Evolutionary conservation across 2,329 filamentous ascomycete species (phyloP), one percentile per base, ranked within the genome.

Genomic region (Penicillium rolfsii): DNA sequence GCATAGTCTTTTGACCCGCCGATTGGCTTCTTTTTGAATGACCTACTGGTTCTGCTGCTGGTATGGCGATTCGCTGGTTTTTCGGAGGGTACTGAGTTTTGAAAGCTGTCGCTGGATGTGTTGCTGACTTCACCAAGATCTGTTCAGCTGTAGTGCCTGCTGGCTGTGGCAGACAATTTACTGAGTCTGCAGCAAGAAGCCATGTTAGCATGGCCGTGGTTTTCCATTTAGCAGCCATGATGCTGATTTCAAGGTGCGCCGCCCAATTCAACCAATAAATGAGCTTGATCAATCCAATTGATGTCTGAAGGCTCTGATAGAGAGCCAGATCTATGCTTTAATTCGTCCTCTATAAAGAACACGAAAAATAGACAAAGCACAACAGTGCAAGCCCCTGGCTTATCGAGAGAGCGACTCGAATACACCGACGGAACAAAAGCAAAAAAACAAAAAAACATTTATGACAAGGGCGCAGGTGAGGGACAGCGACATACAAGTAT

Each of bases 41-140:
- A 71, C 75, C 65, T 72, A 77, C 76, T 41, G 74, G 74, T 11
- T 72, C 49, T 4, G 71, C 68, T 22, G 72, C 63, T 0, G 72
- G 66, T 9, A 65, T 48, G 0, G 71, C 55, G 1, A 77, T n/a
- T 58, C 75, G 71, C 19, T 64, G 66, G 22, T 68, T 67, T 3
- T 60, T 56, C 2, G 75, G 74, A n/a, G 75, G 76, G 63, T 76
- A 77, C n/a, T 76, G 72, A 4, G 75, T 77, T 50, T 69, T 67
- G 52, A 74, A 72, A 14, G 68, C 56, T 16, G 57, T 58, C 12
- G 67, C 57, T 14, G 57, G 49, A 26, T 63, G 19, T 36, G 64
- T 59, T 38, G 65, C 58, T 40, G 69, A 66, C 16, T 40, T 40
- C 14, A 61, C 45, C 45, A 66, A 55, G 35, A 63, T 53, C 12